A percentile compares a stretch with the other conserved stretches of the same genome.
phyloP scores from a whole-genome alignment of 495 filamentous ascomycete species.

The Chaetomium fimeti region DNA sequence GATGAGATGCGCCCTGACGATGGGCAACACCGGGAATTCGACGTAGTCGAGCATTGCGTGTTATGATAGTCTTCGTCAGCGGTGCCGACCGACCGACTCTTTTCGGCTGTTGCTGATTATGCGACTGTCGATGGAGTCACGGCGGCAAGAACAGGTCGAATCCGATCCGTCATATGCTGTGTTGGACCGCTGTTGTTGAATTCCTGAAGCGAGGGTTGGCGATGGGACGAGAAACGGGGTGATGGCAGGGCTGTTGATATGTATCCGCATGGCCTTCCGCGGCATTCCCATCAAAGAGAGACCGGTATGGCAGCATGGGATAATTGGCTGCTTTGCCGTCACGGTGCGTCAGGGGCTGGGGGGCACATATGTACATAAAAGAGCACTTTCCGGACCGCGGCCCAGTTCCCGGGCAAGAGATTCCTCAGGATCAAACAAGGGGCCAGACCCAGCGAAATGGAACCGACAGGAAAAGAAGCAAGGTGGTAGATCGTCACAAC shows the following conservation, averaged over 20 bases:
- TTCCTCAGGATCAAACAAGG: not conserved
- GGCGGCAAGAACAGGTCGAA: not conserved
- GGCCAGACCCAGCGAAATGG: not conserved
- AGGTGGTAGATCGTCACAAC: not conserved
- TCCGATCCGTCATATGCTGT: not conserved
- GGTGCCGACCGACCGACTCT: not conserved
- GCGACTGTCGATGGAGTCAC: not conserved
- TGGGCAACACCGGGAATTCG: conserved; percentile 18
- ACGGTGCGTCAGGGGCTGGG: not conserved
- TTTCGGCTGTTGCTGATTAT: not conserved
- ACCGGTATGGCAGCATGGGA: not conserved
- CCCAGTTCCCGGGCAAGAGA: not conserved
- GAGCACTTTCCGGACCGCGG: not conserved
- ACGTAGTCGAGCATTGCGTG: conserved; percentile 20
- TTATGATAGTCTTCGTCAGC: not conserved
- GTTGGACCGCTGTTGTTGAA: not conserved
- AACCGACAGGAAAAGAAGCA: conserved; percentile 4
- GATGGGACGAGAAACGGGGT: not conserved
- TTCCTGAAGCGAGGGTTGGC: not conserved
- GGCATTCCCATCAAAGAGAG: not conserved
- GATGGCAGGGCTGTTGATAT: not conserved
- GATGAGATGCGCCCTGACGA: conserved; percentile 26
- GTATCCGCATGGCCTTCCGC: not conserved
- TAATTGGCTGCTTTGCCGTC: not conserved
- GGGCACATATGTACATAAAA: not conserved